A percentile compares a stretch with the other conserved stretches of the same genome.
These are phyloP conservation scores for Metschnikowia koreensis DNA, from an alignment of 805 yeast species.

Conservation along the genomic window DNA sequence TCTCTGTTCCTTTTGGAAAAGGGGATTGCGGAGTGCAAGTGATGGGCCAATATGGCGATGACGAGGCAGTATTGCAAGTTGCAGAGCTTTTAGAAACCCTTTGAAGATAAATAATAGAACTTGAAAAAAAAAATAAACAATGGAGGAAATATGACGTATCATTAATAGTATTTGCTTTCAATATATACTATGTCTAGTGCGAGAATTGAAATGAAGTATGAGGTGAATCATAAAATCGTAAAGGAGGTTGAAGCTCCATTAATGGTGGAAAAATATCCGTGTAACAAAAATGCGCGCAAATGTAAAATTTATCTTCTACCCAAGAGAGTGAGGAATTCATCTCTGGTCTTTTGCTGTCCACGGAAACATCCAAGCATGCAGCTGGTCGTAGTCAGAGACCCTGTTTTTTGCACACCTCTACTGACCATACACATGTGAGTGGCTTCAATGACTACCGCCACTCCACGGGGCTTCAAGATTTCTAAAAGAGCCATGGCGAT, in stretches of 20 bases:
- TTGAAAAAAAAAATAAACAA: background rate
- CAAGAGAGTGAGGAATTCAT: slow-evolving; percentile 83
- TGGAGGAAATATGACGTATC: background rate
- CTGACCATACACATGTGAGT: slow-evolving; percentile 99
- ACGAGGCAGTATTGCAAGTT: slow-evolving; percentile 52
- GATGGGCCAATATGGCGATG: slow-evolving; percentile 85
- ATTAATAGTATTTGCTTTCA: background rate
- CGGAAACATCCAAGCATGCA: slow-evolving; percentile 98
- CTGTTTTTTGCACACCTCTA: slow-evolving; percentile 94
- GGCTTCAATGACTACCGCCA: slow-evolving; percentile 97
- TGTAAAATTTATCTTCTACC: slow-evolving; percentile 42
- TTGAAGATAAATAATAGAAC: background rate
- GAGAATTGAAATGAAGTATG: slow-evolving; percentile 16
- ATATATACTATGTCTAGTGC: slow-evolving; percentile 4
- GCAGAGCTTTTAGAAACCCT: slow-evolving; percentile 17
- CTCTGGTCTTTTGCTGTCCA: slow-evolving; percentile 91
- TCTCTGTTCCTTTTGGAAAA: slow-evolving; percentile 61
- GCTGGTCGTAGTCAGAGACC: slow-evolving; percentile 89
- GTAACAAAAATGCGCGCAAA: background rate
- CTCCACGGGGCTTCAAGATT: slow-evolving; percentile 91
- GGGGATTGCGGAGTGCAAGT: slow-evolving; percentile 64
- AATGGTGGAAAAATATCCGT: background rate
- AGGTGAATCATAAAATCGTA: slow-evolving; percentile 20
- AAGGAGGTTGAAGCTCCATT: slow-evolving; percentile 16
- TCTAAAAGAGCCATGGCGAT: slow-evolving; percentile 94